Evolutionary conservation across 2,329 filamentous ascomycete species (phyloP), one percentile per base, ranked within the genome.

Genomic region (Diaporthe ilicicola): DNA sequence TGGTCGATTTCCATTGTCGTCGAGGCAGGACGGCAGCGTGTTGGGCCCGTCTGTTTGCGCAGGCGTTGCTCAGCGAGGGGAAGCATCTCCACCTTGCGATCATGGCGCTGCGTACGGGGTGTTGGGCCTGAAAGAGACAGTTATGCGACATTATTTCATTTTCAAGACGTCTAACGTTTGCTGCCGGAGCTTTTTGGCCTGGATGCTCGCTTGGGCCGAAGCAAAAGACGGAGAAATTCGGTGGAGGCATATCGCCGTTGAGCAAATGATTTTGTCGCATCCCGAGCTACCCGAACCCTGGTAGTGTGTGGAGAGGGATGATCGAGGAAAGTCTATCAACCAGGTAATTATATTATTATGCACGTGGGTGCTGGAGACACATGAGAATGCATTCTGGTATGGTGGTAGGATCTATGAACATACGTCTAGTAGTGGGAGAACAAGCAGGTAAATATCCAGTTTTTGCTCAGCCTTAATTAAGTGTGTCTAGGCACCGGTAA

Each of bases 1-100:
- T 50, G 9, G 59, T 64, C 9, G 59, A 50, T 29, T 64, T 64
- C 59, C 59, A 64, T 64, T 15, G 59, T 37, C 22, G 59, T 29
- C 9, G 44, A 27, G n/a, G 1, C 9, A 27, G 13, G 29, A 50
- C 8, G 7, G 19, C 19, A 0, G 12, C 19, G n/a, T 62, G 59
- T 48, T 48, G 42, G 34, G 59, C 44, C 27, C 8, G 15, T 2
- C 12, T n/a, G 59, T 15, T 12, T 2, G 29, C 17, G 13, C 50
- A 37, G 29, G 29, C n/a, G 5, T 48, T 48, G 13, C 59, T 27
- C 29, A 4, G 42, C 27, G 42, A 24, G 27, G 42, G 42, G 59
- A 19, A 37, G n/a, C 3, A 22, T 22, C 27, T 62, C n/a, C 19
- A 19, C 44, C 59, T 24, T 10, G 13, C 13, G 10, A 64, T 50